A percentile compares a stretch with the other conserved stretches of the same genome.
Evolutionary conservation across 2,329 filamentous ascomycete species (phyloP).

Genomic region (Septoria linicola): DNA sequence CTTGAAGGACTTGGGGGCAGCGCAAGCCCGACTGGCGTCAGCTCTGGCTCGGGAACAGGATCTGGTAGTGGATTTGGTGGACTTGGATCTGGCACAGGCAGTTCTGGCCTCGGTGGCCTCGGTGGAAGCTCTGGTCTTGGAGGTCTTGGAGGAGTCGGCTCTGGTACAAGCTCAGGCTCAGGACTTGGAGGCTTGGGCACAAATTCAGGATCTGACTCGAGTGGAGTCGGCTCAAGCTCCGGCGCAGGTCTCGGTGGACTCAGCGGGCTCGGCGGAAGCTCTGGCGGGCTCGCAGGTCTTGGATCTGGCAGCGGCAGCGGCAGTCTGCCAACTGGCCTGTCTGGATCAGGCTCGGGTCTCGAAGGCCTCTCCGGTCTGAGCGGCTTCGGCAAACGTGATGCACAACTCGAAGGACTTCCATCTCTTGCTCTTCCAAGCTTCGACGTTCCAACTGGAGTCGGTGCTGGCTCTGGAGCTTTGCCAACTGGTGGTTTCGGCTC

Average conservation of each 20-base stretch:
- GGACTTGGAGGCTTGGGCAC: constrained; percentile 3
- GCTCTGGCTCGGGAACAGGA: too few species aligned
- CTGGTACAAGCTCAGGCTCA: background rate
- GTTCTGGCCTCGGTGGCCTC: constrained; percentile 1
- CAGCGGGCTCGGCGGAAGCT: background rate
- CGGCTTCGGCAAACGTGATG: background rate
- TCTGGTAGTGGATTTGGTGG: too few species aligned
- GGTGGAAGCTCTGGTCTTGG: too few species aligned
- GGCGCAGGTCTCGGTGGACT: constrained; percentile 5
- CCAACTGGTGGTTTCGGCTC: too few species aligned
- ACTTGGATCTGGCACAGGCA: too few species aligned
- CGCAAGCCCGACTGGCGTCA: constrained; percentile 12
- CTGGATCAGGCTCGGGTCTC: background rate
- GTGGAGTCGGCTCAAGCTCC: constrained; percentile 1
- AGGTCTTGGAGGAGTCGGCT: too few species aligned
- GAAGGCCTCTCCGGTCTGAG: background rate
- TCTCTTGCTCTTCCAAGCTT: too few species aligned
- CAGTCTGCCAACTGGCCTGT: background rate
- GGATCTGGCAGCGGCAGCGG: too few species aligned
- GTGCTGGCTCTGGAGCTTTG: too few species aligned
- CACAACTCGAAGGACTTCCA: background rate
- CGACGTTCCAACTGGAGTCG: too few species aligned
- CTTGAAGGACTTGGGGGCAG: too few species aligned
- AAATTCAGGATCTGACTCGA: too few species aligned
- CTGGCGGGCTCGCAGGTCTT: constrained; percentile 7